These are phyloP conservation scores for Podospora comata DNA, from an alignment of 495 filamentous ascomycete genomes.

Conservation along the genomic window DNA sequence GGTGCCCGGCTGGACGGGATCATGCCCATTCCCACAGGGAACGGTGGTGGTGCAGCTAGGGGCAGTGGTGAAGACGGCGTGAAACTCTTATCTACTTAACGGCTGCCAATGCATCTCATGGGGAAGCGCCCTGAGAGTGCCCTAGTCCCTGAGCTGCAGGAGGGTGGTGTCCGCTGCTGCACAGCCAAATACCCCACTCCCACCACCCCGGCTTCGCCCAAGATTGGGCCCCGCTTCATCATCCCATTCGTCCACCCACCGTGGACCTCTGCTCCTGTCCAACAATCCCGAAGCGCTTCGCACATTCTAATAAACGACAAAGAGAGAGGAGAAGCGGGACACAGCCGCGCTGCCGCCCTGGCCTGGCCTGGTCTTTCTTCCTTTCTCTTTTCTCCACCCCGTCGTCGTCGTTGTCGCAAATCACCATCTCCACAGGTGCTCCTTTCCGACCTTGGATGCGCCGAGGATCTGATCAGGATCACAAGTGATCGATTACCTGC, in stretches of 20 bases:
- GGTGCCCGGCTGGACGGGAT: too few relatives aligned
- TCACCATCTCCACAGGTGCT: not conserved
- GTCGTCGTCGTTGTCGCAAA: not conserved
- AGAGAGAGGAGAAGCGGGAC: slow-evolving; percentile 3
- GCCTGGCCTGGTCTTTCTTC: slow-evolving; percentile 28
- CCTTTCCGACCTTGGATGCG: not conserved
- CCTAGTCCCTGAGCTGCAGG: not conserved
- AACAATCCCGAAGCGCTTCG: too few relatives aligned
- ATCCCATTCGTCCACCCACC: slow-evolving; percentile 15
- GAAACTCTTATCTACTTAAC: too few relatives aligned
- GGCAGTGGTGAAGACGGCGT: too few relatives aligned
- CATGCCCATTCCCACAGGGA: too few relatives aligned
- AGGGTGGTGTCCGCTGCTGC: not conserved
- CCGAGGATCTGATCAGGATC: not conserved
- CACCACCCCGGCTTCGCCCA: not conserved
- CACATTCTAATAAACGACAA: not conserved
- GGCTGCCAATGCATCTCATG: not conserved
- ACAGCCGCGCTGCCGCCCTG: not conserved
- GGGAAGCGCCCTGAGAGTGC: too few relatives aligned
- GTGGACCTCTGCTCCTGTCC: not conserved
- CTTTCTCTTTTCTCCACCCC: slow-evolving; percentile 27
- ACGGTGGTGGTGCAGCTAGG: too few relatives aligned
- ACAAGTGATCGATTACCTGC: slow-evolving; percentile 1
- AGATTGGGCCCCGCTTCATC: not conserved
- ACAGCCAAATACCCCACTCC: not conserved